Evolutionary conservation across 805 yeast species (phyloP), one percentile per base, ranked within the genome.

Genomic region (Pichia membranifaciens): DNA sequence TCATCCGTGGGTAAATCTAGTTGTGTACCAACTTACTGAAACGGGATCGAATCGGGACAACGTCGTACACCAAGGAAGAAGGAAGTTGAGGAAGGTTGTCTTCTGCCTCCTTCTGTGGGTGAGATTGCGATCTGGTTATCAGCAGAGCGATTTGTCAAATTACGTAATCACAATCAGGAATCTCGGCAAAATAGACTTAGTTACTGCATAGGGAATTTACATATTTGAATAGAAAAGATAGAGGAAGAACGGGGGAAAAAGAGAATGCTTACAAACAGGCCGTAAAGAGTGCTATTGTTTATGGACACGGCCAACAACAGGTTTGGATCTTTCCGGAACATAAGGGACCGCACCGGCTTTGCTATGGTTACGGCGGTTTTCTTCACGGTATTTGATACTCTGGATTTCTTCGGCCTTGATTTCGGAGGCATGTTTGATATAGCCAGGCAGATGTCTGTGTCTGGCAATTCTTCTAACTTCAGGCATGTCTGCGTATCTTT

Each of bases 401-500:
- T 75, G 78, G 36, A 81, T 57, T 65, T 93, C 97, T 48, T 76
- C 73, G 17, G 80, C 68, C 71, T 93, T 91, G 64, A 87, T 87
- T 51, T 90, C 96, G 37, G 76, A 77, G 35, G 97, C 96, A 66
- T 84, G 87, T 77, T 90, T 91, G 55, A 93, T 78, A 42, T 84
- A 86, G 50, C 71, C 70, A 20, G 99, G 99, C 45, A 91, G 74
- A 63, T 93, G 97, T 65, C 99, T 81, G 69, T 93, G 98, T 66
- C 90, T 80, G 25, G 88, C 71, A 52, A 93, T 93, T 58, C 97
- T 77, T 60, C 79, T 80, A 60, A 93, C 84, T 67, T 93, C 99
- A 1, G 99, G 99, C 98, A 93, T 90, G 70, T 83, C 82, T 70
- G 87, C 87, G 74, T 79, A 93, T 62, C 96, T 78, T 60, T 91